These are phyloP conservation scores for Geotrichum phurueaensis DNA, from an alignment of 1,139 yeast species.

Conservation along the genomic window DNA sequence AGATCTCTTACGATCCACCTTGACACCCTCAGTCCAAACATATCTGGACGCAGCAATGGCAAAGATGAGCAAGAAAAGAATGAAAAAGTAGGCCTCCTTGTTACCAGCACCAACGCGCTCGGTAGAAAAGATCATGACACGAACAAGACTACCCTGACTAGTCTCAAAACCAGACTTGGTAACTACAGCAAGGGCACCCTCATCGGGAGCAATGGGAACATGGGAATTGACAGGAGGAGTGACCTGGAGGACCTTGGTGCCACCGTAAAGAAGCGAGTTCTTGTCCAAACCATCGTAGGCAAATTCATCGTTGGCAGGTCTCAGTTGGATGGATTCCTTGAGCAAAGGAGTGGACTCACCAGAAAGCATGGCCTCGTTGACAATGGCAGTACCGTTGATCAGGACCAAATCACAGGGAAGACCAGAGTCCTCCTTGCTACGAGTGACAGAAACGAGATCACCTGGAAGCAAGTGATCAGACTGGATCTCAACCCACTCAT, in stretches of 20 bases:
- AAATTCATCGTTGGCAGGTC: conserved; percentile 64
- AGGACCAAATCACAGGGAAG: conserved; percentile 92
- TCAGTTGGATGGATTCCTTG: conserved; percentile 81
- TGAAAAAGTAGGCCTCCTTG: conserved; percentile 88
- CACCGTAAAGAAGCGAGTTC: conserved; percentile 88
- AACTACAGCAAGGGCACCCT: conserved; percentile 88
- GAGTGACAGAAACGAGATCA: conserved; percentile 79
- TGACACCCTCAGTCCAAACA: conserved; percentile 97
- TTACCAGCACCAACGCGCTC: conserved; percentile 96
- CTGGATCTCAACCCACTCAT: conserved; percentile 61
- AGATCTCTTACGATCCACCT: conserved; percentile 90
- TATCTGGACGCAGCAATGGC: conserved; percentile 97
- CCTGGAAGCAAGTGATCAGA: conserved; percentile 84
- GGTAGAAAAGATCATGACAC: conserved; percentile 95
- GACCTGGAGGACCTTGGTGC: conserved; percentile 93
- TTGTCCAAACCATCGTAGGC: conserved; percentile 82
- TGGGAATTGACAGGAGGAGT: conserved; percentile 51
- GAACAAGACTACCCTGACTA: conserved; percentile 92
- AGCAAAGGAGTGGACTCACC: conserved; percentile 97
- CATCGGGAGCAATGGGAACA: conserved; percentile 60
- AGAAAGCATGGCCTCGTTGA: conserved; percentile 95
- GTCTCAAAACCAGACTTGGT: conserved; percentile 96
- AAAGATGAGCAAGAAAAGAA: conserved; percentile 78
- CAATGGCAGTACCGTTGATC: conserved; percentile 83
- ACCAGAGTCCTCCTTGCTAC: conserved; percentile 88